A percentile compares a stretch with the other conserved stretches of the same genome.
Conservation (phyloP, 2,329 filamentous ascomycete genomes). For the Paramyrothecium roridum region DNA sequence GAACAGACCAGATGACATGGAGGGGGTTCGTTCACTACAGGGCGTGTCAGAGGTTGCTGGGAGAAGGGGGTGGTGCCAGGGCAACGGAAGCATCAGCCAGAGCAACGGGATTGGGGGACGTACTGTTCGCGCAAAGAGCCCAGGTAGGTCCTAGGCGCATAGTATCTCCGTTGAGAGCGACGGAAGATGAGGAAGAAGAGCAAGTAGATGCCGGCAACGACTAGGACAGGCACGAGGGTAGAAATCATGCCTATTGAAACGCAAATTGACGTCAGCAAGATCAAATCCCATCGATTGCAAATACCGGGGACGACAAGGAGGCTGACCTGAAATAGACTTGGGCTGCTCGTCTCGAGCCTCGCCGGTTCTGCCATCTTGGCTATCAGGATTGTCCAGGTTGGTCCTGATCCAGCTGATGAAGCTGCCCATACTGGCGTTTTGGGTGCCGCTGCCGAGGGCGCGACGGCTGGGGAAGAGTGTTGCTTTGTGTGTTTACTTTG, state of each 20-base stretch:
- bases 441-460: conserved; percentile 5
- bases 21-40: conserved; percentile 51
- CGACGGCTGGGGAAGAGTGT: background rate
- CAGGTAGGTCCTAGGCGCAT: conserved; percentile 51
- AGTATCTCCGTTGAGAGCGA: conserved; percentile 47
- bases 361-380: conserved; percentile 16
- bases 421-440: conserved; percentile 27
- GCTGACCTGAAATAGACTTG: conserved; percentile 32
- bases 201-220: conserved; percentile 47
- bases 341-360: conserved; percentile 20
- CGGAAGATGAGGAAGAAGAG: conserved; percentile 48
- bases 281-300: background rate
- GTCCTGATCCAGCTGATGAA: conserved; percentile 36
- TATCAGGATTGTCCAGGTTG: conserved; percentile 16
- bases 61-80: background rate
- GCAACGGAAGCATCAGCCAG: too few relatives aligned
- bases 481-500: background rate
- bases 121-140: conserved; percentile 48
- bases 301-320: conserved; percentile 1
- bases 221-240: conserved; percentile 51
- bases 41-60: conserved; percentile 8
- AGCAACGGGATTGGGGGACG: conserved; percentile 13
- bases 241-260: conserved; percentile 33
- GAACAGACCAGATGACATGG: conserved; percentile 53
- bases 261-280: conserved; percentile 5